Percentiles rank a stretch among this genome's conserved stretches.
Evolutionary conservation across 1,284 basidiomycete species (phyloP).

Genomic region (Fomes fomentarius): DNA sequence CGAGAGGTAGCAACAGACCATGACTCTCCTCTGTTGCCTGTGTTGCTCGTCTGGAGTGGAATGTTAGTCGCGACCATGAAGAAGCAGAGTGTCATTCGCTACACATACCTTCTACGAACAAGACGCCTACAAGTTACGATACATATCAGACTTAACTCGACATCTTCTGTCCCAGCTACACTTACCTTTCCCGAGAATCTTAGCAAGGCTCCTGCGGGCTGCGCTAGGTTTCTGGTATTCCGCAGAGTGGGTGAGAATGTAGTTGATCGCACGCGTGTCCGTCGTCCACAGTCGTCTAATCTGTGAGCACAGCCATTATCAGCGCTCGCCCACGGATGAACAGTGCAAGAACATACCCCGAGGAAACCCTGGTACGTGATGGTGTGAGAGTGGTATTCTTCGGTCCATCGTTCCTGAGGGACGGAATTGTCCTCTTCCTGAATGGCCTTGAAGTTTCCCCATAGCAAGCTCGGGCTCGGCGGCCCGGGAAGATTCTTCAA

Average conservation of each 20-base stretch:
- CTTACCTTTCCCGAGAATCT: constrained; percentile 36
- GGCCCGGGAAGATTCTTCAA: constrained; percentile 55
- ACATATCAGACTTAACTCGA: too few relatives aligned
- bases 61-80: neutral
- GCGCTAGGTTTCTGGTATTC: constrained; percentile 38
- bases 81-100: neutral
- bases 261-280: constrained; percentile 37
- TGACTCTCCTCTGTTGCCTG: constrained; percentile 20
- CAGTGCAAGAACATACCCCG: constrained; percentile 40
- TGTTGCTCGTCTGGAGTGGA: constrained; percentile 12
- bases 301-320: constrained; percentile 31
- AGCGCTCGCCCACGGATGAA: too few relatives aligned
- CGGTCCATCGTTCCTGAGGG: constrained; percentile 56
- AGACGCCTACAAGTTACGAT: constrained; percentile 6
- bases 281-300: constrained; percentile 43
- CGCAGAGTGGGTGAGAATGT: constrained; percentile 39
- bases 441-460: constrained; percentile 55
- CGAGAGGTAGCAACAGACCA: constrained; percentile 3
- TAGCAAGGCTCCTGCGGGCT: constrained; percentile 25
- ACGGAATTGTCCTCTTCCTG: constrained; percentile 41
- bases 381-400: constrained; percentile 52
- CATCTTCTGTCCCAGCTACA: neutral
- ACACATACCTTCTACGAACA: constrained; percentile 13
- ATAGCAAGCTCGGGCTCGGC: constrained; percentile 49
- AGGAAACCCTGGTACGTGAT: constrained; percentile 50